Evolutionary conservation across 2,329 filamentous ascomycete species (phyloP).

Genomic region (Epichloe gansuensis): DNA sequence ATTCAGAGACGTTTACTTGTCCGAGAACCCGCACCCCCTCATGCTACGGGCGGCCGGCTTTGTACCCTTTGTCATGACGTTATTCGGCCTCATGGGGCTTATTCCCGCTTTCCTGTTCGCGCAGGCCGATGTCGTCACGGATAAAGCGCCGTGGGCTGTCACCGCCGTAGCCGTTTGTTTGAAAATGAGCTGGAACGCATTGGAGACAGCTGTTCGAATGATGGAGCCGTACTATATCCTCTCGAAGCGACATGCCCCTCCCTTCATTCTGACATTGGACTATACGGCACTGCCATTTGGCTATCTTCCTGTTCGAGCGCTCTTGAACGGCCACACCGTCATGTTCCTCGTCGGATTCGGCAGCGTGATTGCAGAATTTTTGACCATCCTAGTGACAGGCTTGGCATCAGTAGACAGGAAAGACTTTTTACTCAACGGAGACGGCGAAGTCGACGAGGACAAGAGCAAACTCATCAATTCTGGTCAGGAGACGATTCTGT

Average conservation of each 20-base stretch:
- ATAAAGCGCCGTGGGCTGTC: constrained; percentile 52
- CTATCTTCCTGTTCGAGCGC: constrained; percentile 48
- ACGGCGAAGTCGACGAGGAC: constrained; percentile 6
- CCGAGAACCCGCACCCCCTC: constrained; percentile 53
- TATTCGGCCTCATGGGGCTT: constrained; percentile 43
- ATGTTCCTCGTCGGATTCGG: constrained; percentile 59
- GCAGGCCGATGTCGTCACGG: constrained; percentile 38
- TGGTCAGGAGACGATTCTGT: constrained; percentile 47
- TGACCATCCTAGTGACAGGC: constrained; percentile 57
- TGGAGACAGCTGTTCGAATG: constrained; percentile 60
- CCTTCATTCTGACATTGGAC: constrained; percentile 56
- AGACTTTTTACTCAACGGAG: constrained; percentile 35
- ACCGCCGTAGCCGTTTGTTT: constrained; percentile 54
- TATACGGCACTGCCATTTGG: constrained; percentile 62
- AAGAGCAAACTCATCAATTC: constrained; percentile 26
- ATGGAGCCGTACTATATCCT: constrained; percentile 66
- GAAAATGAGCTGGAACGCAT: constrained; percentile 55
- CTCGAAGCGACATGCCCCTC: constrained; percentile 50
- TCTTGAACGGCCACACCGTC: constrained; percentile 51
- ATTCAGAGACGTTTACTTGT: constrained; percentile 37
- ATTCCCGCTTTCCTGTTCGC: constrained; percentile 54
- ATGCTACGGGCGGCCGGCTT: constrained; percentile 52
- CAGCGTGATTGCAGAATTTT: constrained; percentile 59
- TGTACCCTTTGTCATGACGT: constrained; percentile 46
- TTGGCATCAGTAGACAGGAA: constrained; percentile 53